Percentiles rank a stretch among this genome's conserved stretches.
Conservation (phyloP, 371 early-diverging fungal species). For the Coemansia sp. region DNA sequence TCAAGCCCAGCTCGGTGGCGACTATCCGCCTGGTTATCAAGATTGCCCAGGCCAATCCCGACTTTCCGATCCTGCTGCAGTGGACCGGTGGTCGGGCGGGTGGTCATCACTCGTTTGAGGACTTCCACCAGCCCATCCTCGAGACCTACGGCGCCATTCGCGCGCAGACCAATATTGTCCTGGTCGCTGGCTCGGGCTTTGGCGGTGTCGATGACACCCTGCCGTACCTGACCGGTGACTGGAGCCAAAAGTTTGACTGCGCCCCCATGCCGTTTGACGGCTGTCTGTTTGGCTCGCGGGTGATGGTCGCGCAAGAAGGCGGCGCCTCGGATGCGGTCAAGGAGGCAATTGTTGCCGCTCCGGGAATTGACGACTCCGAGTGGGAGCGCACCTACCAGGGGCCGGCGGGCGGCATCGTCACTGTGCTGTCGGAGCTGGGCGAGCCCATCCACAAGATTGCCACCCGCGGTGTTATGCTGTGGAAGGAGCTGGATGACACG, state of each 20-base stretch:
- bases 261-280: slow-evolving; percentile 98
- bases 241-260: slow-evolving; percentile 80
- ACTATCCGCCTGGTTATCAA: slow-evolving; percentile 85
- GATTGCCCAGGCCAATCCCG: slow-evolving; percentile 88
- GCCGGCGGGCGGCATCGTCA: slow-evolving; percentile 88
- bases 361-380: slow-evolving; percentile 83
- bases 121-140: slow-evolving; percentile 91
- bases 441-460: slow-evolving; percentile 98
- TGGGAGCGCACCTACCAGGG: slow-evolving; percentile 96
- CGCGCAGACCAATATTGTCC: slow-evolving; percentile 79
- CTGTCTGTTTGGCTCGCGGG: slow-evolving; percentile 89
- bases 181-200: slow-evolving; percentile 92
- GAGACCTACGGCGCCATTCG: slow-evolving; percentile 93
- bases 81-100: slow-evolving; percentile 98
- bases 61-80: slow-evolving; percentile 90
- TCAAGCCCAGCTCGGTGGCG: slow-evolving; percentile 90
- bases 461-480: slow-evolving; percentile 89
- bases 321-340: slow-evolving; percentile 82
- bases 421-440: slow-evolving; percentile 94
- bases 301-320: slow-evolving; percentile 95
- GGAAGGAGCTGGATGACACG: slow-evolving; percentile 95
- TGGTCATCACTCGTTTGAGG: slow-evolving; percentile 53
- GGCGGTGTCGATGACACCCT: slow-evolving; percentile 89
- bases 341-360: slow-evolving; percentile 87
- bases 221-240: slow-evolving; percentile 95